phyloP scores from a whole-genome alignment of 2,329 filamentous ascomycete species.

The Phoma sp. region DNA sequence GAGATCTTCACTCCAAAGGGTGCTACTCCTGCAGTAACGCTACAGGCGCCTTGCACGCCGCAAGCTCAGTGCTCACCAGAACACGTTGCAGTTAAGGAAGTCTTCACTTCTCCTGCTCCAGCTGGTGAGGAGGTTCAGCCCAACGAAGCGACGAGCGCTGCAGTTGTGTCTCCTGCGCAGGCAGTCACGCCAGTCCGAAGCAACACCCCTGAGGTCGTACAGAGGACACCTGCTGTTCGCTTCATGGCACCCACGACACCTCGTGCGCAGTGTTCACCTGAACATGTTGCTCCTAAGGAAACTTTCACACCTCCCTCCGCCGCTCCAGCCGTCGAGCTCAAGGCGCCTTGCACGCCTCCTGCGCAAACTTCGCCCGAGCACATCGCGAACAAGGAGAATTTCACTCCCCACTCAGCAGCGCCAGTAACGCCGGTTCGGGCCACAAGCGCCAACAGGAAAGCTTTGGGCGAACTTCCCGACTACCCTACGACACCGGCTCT shows the following conservation, averaged over 20 bases:
- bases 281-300: slow-evolving; percentile 14
- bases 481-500: slow-evolving; percentile 32
- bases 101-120: slow-evolving; percentile 3
- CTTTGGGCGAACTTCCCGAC: slow-evolving; percentile 16
- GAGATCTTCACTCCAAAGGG: slow-evolving; percentile 9
- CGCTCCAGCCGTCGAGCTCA: slow-evolving; percentile 4
- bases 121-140: neutral
- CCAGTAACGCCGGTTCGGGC: slow-evolving; percentile 16
- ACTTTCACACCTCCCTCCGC: slow-evolving; percentile 4
- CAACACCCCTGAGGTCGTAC: slow-evolving; percentile 8
- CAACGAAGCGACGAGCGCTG: neutral
- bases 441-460: slow-evolving; percentile 15
- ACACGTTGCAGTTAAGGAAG: slow-evolving; percentile 11
- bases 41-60: slow-evolving; percentile 11
- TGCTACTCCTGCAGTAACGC: slow-evolving; percentile 8
- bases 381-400: slow-evolving; percentile 16
- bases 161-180: neutral
- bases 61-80: slow-evolving; percentile 11
- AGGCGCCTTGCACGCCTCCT: slow-evolving; percentile 12
- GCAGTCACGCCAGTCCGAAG: slow-evolving; percentile 7
- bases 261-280: slow-evolving; percentile 9
- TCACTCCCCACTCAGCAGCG: slow-evolving; percentile 7
- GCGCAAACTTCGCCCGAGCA: slow-evolving; percentile 15
- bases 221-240: slow-evolving; percentile 11
- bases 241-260: slow-evolving; percentile 13